Evolutionary conservation across 129 eudicot genomes (phyloP).

Genomic region (Apium graveolens): DNA sequence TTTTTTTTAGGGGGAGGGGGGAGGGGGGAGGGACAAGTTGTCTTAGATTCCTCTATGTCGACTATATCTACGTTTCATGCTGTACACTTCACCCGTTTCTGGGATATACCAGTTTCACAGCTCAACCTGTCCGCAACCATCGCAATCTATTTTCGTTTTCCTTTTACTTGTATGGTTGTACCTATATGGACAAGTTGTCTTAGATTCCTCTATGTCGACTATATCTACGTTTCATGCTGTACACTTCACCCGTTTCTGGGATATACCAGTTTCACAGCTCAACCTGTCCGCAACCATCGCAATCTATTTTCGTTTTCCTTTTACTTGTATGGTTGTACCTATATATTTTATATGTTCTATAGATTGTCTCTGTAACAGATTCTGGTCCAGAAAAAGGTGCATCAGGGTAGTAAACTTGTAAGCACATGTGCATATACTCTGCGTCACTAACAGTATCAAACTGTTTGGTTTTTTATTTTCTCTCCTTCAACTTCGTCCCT

Average conservation of each 20-base stretch:
- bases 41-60: neutral
- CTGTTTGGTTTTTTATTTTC: neutral
- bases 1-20: no score
- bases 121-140: neutral
- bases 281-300: neutral
- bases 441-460: no score
- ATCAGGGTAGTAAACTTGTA: no score
- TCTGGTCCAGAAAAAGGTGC: no score
- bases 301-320: neutral
- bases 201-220: neutral
- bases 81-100: neutral
- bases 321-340: no score
- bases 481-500: neutral
- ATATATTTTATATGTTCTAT: no score
- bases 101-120: neutral
- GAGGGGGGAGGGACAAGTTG: neutral
- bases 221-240: neutral
- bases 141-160: neutral
- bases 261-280: neutral
- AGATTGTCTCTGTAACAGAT: no score
- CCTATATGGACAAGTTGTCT: neutral
- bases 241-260: neutral
- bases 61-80: neutral
- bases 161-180: no score
- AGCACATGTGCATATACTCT: no score